Percentiles rank a stretch among this genome's conserved stretches.
Evolutionary conservation across 495 filamentous ascomycete species (phyloP).

Genomic region (Cryomyces minteri): DNA sequence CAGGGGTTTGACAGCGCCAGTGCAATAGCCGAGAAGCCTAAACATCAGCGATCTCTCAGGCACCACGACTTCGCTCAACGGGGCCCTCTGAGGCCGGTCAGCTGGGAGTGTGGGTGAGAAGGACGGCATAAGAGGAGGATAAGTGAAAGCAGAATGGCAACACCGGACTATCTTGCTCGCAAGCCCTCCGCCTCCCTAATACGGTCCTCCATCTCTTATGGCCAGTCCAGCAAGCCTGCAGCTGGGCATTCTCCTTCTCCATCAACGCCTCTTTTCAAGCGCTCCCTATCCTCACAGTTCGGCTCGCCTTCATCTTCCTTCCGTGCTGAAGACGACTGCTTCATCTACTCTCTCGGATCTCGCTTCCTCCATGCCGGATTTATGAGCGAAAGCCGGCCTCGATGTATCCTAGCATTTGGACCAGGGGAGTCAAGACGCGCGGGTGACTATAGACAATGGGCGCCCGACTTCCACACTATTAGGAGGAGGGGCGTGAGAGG

Average conservation of each 20-base stretch:
- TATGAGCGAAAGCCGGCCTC: slow-evolving; percentile 57
- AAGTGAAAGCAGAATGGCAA: background rate
- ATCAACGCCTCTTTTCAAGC: slow-evolving; percentile 35
- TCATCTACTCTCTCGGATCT: slow-evolving; percentile 70
- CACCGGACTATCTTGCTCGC: slow-evolving; percentile 6
- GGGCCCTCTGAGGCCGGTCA: too few species aligned
- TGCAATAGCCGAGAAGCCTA: too few species aligned
- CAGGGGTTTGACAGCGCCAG: too few species aligned
- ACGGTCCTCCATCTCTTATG: background rate
- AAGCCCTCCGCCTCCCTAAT: background rate
- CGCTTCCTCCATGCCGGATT: slow-evolving; percentile 71
- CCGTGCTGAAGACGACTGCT: slow-evolving; percentile 58
- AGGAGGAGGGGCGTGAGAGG: slow-evolving; percentile 21
- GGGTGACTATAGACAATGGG: slow-evolving; percentile 66
- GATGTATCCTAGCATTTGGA: slow-evolving; percentile 51
- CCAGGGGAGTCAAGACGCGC: slow-evolving; percentile 56
- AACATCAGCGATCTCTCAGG: too few species aligned
- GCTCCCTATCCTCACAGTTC: slow-evolving; percentile 40
- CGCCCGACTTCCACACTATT: slow-evolving; percentile 31
- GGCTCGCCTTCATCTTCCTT: slow-evolving; percentile 52
- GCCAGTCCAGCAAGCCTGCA: background rate
- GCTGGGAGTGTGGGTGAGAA: too few species aligned
- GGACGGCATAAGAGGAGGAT: too few species aligned
- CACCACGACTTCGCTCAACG: too few species aligned
- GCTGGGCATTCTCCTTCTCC: slow-evolving; percentile 17